A percentile compares a stretch with the other conserved stretches of the same genome.
phyloP scores from a whole-genome alignment of 202 grass and related monocot genomes.

The Dendrocalamus latiflorus region DNA sequence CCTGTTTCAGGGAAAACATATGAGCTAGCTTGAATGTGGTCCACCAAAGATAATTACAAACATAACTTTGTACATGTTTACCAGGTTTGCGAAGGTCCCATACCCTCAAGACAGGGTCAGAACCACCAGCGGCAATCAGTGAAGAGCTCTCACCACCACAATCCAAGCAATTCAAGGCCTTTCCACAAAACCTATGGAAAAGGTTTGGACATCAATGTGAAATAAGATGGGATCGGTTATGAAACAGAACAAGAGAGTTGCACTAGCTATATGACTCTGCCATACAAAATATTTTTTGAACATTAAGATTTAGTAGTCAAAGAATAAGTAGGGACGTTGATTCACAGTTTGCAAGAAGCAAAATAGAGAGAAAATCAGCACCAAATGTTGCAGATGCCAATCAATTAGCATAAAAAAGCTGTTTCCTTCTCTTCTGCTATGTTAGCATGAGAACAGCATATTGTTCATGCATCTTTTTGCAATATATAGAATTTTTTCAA shows the following conservation, averaged over 20 bases:
- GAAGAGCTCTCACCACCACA: slow-evolving; percentile 80
- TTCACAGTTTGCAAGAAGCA: background rate
- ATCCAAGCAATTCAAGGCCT: slow-evolving; percentile 88
- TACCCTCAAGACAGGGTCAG: slow-evolving; percentile 80
- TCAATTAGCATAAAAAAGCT: background rate
- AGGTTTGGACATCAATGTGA: slow-evolving; percentile 12
- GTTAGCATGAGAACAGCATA: background rate
- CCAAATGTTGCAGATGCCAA: background rate
- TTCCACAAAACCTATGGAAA: slow-evolving; percentile 66
- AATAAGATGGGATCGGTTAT: background rate
- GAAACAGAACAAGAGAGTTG: slow-evolving; percentile 7
- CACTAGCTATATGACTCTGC: background rate
- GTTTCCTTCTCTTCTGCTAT: background rate
- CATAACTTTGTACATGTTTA: slow-evolving; percentile 29
- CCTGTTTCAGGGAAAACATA: slow-evolving; percentile 44
- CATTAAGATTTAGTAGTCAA: background rate
- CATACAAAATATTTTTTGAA: no score
- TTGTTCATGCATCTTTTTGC: background rate
- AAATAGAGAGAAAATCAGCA: background rate
- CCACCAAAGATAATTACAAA: slow-evolving; percentile 14
- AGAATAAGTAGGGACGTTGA: background rate
- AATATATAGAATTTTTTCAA: background rate
- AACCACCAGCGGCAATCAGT: slow-evolving; percentile 75
- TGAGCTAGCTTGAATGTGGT: slow-evolving; percentile 5
- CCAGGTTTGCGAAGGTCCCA: slow-evolving; percentile 98